Conservation (phyloP, 2,329 filamentous ascomycete species). For the Massarina eburnea region DNA sequence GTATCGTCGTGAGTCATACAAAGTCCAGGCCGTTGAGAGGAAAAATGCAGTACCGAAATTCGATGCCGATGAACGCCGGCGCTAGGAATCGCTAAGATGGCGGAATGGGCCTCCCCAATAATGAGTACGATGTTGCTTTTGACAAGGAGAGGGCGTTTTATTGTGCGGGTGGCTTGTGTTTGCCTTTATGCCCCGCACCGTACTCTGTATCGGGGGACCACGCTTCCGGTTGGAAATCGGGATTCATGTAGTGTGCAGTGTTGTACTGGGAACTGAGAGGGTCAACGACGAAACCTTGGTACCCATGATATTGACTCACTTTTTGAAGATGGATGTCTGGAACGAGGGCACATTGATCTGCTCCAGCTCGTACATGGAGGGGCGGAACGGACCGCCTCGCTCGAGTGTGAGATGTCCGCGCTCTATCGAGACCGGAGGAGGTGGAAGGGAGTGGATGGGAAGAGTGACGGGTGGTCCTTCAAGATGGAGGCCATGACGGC, state of each 20-base stretch:
- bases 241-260: constrained; percentile 54
- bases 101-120: constrained; percentile 30
- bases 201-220: constrained; percentile 54
- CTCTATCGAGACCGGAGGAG: constrained; percentile 31
- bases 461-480: constrained; percentile 36
- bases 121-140: constrained; percentile 17
- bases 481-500: constrained; percentile 35
- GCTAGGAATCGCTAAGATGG: constrained; percentile 42
- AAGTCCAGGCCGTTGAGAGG: constrained; percentile 29
- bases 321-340: constrained; percentile 54
- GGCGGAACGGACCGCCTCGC: constrained; percentile 47
- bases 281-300: constrained; percentile 14
- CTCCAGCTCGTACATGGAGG: constrained; percentile 50
- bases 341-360: constrained; percentile 44
- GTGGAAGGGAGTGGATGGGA: constrained; percentile 32
- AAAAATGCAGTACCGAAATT: constrained; percentile 30
- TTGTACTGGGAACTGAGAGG: constrained; percentile 52
- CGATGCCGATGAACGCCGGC: constrained; percentile 38
- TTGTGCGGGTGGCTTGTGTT: constrained; percentile 41
- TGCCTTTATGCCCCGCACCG: constrained; percentile 38
- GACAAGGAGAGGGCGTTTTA: constrained; percentile 19
- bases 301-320: constrained; percentile 37
- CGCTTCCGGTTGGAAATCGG: constrained; percentile 56
- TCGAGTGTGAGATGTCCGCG: constrained; percentile 31
- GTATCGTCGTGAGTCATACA: constrained; percentile 38